Conservation (phyloP, 2,329 filamentous ascomycete species). For the Amphichorda felina region DNA sequence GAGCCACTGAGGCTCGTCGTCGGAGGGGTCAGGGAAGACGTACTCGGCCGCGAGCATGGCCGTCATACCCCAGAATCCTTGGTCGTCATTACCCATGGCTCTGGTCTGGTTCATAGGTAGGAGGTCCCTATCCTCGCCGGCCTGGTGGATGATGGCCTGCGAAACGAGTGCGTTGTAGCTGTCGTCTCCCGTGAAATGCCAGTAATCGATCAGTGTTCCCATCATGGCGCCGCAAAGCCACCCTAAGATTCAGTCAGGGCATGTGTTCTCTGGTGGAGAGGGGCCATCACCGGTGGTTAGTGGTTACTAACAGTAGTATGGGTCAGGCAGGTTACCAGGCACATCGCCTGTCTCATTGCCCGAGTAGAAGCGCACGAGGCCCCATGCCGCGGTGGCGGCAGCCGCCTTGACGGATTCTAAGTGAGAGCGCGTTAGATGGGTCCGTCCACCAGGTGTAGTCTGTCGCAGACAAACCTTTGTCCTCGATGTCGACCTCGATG, state of each 20-base stretch:
- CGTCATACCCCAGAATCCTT: slow-evolving; percentile 78
- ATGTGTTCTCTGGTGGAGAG: neutral
- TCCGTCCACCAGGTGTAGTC: neutral
- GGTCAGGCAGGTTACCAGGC: slow-evolving; percentile 44
- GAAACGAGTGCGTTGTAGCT: slow-evolving; percentile 49
- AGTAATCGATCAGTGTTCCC: slow-evolving; percentile 60
- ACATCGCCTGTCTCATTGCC: slow-evolving; percentile 48
- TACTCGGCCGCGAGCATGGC: slow-evolving; percentile 70
- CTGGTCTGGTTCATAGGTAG: slow-evolving; percentile 56
- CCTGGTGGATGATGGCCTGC: slow-evolving; percentile 50
- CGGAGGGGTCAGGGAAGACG: slow-evolving; percentile 57
- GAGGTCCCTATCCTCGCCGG: slow-evolving; percentile 45
- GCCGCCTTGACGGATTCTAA: slow-evolving; percentile 37
- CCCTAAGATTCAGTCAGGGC: slow-evolving; percentile 21
- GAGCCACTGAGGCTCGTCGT: slow-evolving; percentile 58
- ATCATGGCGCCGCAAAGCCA: slow-evolving; percentile 68
- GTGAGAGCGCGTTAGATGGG: neutral
- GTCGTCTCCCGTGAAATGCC: slow-evolving; percentile 54
- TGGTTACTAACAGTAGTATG: slow-evolving; percentile 51
- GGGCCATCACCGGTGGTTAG: too few relatives aligned
- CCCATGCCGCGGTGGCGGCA: slow-evolving; percentile 33
- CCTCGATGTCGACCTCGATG: slow-evolving; percentile 18
- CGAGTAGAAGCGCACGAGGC: slow-evolving; percentile 36
- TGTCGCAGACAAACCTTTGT: slow-evolving; percentile 14
- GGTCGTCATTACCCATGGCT: slow-evolving; percentile 59